These are phyloP conservation scores for Yamadazyma sp. DNA, from an alignment of 1,139 yeast genomes.

Conservation along the genomic window DNA sequence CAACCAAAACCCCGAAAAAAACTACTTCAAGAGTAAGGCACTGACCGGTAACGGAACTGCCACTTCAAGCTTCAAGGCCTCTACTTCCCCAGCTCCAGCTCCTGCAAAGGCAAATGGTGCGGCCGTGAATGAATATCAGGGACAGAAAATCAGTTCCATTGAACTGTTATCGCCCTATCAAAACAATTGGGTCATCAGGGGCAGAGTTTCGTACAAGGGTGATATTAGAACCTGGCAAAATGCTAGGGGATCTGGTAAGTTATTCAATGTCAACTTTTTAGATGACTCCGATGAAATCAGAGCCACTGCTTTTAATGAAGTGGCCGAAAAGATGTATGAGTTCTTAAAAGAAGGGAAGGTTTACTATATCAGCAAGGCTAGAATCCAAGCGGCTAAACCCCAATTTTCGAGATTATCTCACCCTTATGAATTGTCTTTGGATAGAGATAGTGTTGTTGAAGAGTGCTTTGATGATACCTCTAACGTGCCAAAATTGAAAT, in stretches of 20 bases:
- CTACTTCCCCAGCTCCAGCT: conserved; percentile 13
- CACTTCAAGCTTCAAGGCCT: not conserved
- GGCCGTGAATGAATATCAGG: conserved; percentile 6
- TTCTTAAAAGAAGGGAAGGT: conserved; percentile 85
- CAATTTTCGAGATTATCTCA: conserved; percentile 82
- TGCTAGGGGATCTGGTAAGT: conserved; percentile 83
- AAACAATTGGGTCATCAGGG: conserved; percentile 88
- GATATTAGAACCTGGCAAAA: conserved; percentile 89
- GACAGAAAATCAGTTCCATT: conserved; percentile 51
- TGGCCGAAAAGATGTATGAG: conserved; percentile 76
- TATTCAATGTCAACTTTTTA: conserved; percentile 81
- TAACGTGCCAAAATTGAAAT: conserved; percentile 74
- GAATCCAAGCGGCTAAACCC: conserved; percentile 81
- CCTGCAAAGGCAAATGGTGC: conserved; percentile 5
- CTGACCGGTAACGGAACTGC: conserved; percentile 3
- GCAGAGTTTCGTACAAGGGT: conserved; percentile 83
- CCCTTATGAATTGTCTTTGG: conserved; percentile 84
- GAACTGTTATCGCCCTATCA: conserved; percentile 91
- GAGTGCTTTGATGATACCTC: conserved; percentile 63
- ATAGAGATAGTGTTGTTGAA: conserved; percentile 73
- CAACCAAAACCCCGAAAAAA: conserved; percentile 55
- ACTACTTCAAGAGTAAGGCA: conserved; percentile 21
- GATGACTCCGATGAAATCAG: conserved; percentile 97
- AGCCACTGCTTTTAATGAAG: conserved; percentile 91
- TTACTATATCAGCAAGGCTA: conserved; percentile 78